Base-by-base conservation (phyloP, 164 flowering plant genomes). In the Sedum album region DNA sequence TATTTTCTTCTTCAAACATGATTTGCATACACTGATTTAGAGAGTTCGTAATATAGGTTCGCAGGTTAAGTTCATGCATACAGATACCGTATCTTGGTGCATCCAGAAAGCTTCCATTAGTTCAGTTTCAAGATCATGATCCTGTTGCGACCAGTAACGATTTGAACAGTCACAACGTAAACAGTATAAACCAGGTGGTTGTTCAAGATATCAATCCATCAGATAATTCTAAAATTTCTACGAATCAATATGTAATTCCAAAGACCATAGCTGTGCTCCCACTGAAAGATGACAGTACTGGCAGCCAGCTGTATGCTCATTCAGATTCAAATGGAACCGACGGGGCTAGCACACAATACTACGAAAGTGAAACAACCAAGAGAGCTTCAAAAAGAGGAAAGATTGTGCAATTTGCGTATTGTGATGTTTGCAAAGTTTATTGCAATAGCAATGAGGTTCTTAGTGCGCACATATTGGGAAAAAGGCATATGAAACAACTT, bases 401-500 rank as follows among this genome's bases (percentile, higher is more conserved):
- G 57, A 4, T 51, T 41, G 69, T 66, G 60, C 76, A 71, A 69
- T 69, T 70, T 42, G 73, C 76, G n/a, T 57, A 70, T 66, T 78
- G 78, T 67, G 76, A 78, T 30, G 76, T 78, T n/a, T 78, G 81
- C 71, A 66, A 75, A 53, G 65, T 75, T 44, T 62, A 69, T 41
- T 78, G 78, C 48, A 66, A 41, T 63, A 75, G 68, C 71, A 73
- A 18, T 1, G 78, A 75, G 35, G 41, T 35, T 31, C 74, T 70
- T 49, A 36, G 5, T 23, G 42, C 39, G n/a, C 78, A 78, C 69
- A 6, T 57, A 31, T 13, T 44, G 25, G 78, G 81, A 15, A 75
- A 71, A 51, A 75, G 66, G 31, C 76, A 75, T 44, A 67, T 57
- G 60, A 68, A 73, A 69, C 76, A 69, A 25, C 49, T 78, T 44